Conservation (phyloP, 768 basidiomycete species). For the Pholiota conissans region DNA sequence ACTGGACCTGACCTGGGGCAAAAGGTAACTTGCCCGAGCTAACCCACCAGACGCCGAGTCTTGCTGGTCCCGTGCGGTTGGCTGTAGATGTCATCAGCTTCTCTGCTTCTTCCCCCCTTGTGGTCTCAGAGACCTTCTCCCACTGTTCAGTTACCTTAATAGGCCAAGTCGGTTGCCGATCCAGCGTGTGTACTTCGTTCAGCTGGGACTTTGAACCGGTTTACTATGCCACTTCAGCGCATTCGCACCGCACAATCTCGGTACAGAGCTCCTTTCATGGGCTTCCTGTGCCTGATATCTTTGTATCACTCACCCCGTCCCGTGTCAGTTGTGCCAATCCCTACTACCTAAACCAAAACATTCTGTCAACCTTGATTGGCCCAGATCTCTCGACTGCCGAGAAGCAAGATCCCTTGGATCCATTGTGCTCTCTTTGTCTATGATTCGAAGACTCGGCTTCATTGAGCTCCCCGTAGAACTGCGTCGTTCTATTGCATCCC, state of each 20-base stretch:
- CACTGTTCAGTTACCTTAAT: slow-evolving; percentile 16
- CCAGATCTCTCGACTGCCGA: slow-evolving; percentile 18
- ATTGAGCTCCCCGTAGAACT: slow-evolving; percentile 1
- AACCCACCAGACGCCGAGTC: slow-evolving; percentile 12
- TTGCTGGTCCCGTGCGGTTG: slow-evolving; percentile 15
- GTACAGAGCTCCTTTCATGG: slow-evolving; percentile 4
- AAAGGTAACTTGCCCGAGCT: slow-evolving; percentile 9
- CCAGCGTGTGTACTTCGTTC: slow-evolving; percentile 7
- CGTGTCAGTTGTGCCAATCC: slow-evolving; percentile 15
- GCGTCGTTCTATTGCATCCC: background rate
- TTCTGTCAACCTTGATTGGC: slow-evolving; percentile 26
- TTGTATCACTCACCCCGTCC: slow-evolving; percentile 15
- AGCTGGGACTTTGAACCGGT: slow-evolving; percentile 18
- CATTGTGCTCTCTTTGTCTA: background rate
- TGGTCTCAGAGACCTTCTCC: slow-evolving; percentile 14
- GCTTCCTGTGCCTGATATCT: slow-evolving; percentile 16
- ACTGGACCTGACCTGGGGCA: background rate
- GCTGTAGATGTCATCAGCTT: slow-evolving; percentile 21
- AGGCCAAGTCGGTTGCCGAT: slow-evolving; percentile 18
- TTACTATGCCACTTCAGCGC: slow-evolving; percentile 12
- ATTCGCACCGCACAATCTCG: slow-evolving; percentile 9
- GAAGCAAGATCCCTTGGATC: slow-evolving; percentile 2
- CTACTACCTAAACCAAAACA: slow-evolving; percentile 22
- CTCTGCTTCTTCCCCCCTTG: slow-evolving; percentile 21
- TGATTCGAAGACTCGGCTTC: slow-evolving; percentile 13